A percentile compares a stretch with the other conserved stretches of the same genome.
Evolutionary conservation across 31 red algal species (phyloP).

Genomic region (Odonthalia washingtoniensis): DNA sequence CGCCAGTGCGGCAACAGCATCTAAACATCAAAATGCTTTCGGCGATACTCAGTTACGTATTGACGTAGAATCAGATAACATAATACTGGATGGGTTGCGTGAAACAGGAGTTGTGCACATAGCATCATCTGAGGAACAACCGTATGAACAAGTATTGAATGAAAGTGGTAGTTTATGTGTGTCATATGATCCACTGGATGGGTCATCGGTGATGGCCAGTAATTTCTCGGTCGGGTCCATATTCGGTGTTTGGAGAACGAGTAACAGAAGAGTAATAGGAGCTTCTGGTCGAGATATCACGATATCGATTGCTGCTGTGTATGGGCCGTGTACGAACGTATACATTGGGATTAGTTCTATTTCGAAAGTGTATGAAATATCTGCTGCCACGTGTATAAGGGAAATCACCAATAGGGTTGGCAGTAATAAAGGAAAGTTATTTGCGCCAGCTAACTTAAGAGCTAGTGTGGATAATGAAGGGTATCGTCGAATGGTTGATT

Average conservation of each 20-base stretch:
- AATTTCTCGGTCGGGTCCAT: slow-evolving; percentile 94
- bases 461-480: slow-evolving; percentile 47
- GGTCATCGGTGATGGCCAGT: slow-evolving; percentile 74
- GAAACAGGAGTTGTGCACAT: slow-evolving; percentile 55
- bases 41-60: slow-evolving; percentile 86
- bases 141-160: slow-evolving; percentile 54
- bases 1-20: no score
- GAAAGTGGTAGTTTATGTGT: slow-evolving; percentile 51
- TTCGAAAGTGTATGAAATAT: not conserved
- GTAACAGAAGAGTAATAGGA: slow-evolving; percentile 54
- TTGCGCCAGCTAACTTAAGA: slow-evolving; percentile 91
- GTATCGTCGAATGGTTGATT: slow-evolving; percentile 67
- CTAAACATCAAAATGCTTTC: slow-evolving; percentile 75
- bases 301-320: slow-evolving; percentile 62
- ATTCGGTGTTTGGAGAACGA: slow-evolving; percentile 68
- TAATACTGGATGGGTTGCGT: slow-evolving; percentile 60
- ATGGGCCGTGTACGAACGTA: slow-evolving; percentile 86
- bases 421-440: slow-evolving; percentile 71
- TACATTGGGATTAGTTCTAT: slow-evolving; percentile 45
- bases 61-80: slow-evolving; percentile 78
- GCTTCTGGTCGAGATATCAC: slow-evolving; percentile 60
- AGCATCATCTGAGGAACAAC: slow-evolving; percentile 81
- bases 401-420: not conserved
- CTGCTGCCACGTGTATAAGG: not conserved
- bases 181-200: slow-evolving; percentile 93